Evolutionary conservation across 352 stramenopile genomes (phyloP), one percentile per base, ranked within the genome.

Genomic region (Aphanomyces euteiches): DNA sequence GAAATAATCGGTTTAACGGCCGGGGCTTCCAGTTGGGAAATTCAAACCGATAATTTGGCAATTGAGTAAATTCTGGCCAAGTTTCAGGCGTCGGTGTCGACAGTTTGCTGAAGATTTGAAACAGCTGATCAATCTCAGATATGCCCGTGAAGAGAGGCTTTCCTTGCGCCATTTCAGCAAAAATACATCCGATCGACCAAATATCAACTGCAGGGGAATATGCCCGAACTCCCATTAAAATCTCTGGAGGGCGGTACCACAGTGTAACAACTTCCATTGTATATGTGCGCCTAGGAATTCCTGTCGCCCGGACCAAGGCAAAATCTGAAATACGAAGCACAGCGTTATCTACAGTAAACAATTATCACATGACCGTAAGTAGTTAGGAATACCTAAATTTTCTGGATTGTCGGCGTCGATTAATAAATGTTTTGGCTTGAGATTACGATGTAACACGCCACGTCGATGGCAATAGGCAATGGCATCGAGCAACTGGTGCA

Each of bases 241-340:
- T 99, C 82, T 99, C 97, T 0, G 97, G 97, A 28, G 97, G 92
- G 12, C 97, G 91, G 78, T 99, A 99, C 97, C 97, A 99, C 7
- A 99, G 85, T 50, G 97, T 99, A 6, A 99, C 97, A 40, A 99
- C 87, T 75, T 99, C 97, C 73, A 99, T 96, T 21, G 97, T 99
- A 73, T 99, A 95, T 53, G 97, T 97, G 38, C 97, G 95, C 53
- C 99, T 97, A 0, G 97, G 97, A 43, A 98, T 89, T 75, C 95
- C 98, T 75, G 99, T 99, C 6, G 95, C 96, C 19, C 97, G 81
- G 15, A 97, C 97, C 7, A 99, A 81, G 7, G 96, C 97, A 77
- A 99, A 99, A 78, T 99, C 97, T n/a, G 96, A 96, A 50, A 99
- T 96, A 77, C 99, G 99, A 28, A 99, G 84, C 54, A 87, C 84